Evolutionary conservation across 2,329 filamentous ascomycete species (phyloP), one percentile per base, ranked within the genome.

Genomic region (Fusarium xyrophilum): DNA sequence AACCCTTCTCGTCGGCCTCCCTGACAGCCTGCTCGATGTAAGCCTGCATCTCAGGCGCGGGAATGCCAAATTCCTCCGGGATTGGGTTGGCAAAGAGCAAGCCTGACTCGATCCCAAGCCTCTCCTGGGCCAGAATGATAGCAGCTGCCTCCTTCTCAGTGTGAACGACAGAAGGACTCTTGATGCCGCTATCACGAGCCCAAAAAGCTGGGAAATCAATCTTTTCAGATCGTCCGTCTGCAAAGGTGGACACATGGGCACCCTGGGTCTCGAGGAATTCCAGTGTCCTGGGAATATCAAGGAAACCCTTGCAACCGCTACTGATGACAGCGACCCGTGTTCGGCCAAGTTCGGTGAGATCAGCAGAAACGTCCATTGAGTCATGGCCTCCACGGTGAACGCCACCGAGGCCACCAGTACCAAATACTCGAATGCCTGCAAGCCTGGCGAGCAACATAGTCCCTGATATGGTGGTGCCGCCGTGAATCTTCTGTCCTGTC

Each of bases 161-260:
- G 55, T 88, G 80, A 42, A 97, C 86, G 2, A 92, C 87, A 25
- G 88, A 86, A 1, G 95, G 95, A 75, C 93, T 97, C 77, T 84
- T 88, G 54, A 91, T 81, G 15, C 93, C 93, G 77, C 94, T 97
- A 42, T 97, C 93, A 40, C 95, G 84, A 0, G 92, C 92, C 86
- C 92, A 99, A 79, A 99, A 99, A 1, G 92, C 93, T 2, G 96
- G 96, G 74, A 98, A 96, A 73, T 97, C 91, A 40, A 97, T 86
- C 9, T 85, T 80, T 3, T 89, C 91, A 28, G 81, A 79, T 38
- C 92, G 86, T 2, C 92, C 93, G 78, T 97, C 93, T 27, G 93
- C 90, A 81, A 98, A 99, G 5, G 96, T 98, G 6, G 89, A 91
- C 2, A 97, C 93, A 38, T 90, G 86, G 25, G 93, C 93, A 13